Evolutionary conservation across 1,139 yeast genomes (phyloP).

Genomic region (Yamadazyma taylorii): DNA sequence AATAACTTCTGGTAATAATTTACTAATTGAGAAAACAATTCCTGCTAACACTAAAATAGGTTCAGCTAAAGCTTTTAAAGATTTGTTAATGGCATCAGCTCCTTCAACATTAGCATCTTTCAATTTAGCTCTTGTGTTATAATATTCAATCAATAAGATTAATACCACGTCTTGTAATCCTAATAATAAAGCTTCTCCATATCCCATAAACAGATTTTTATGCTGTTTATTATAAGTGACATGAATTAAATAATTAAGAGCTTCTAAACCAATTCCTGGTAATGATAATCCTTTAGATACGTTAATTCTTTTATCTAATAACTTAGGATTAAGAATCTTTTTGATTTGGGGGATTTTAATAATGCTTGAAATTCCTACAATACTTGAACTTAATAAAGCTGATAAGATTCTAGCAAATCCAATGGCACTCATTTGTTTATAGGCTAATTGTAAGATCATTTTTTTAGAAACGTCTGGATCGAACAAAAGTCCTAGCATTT

Average conservation of each 20-base stretch:
- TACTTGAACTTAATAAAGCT: slow-evolving; percentile 32
- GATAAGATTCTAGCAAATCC: slow-evolving; percentile 40
- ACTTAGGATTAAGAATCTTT: slow-evolving; percentile 33
- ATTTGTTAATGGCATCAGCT: slow-evolving; percentile 20
- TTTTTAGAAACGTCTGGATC: slow-evolving; percentile 44
- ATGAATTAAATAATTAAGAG: slow-evolving; percentile 41
- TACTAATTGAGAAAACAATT: slow-evolving; percentile 28
- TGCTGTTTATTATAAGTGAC: slow-evolving; percentile 41
- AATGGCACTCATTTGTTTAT: slow-evolving; percentile 34
- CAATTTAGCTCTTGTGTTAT: slow-evolving; percentile 22
- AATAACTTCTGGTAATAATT: slow-evolving; percentile 32
- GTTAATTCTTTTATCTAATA: slow-evolving; percentile 26
- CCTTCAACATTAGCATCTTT: slow-evolving; percentile 16
- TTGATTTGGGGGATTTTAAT: slow-evolving; percentile 46
- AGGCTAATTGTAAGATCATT: slow-evolving; percentile 40
- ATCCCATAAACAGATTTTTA: slow-evolving; percentile 37
- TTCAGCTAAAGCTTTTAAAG: slow-evolving; percentile 21
- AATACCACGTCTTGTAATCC: slow-evolving; percentile 43
- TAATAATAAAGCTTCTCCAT: slow-evolving; percentile 44
- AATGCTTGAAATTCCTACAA: slow-evolving; percentile 43
- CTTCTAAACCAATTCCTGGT: slow-evolving; percentile 39
- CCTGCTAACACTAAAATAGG: slow-evolving; percentile 33
- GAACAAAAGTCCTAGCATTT: slow-evolving; percentile 33
- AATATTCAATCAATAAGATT: slow-evolving; percentile 38
- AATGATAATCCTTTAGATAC: slow-evolving; percentile 44